phyloP scores from a whole-genome alignment of 768 basidiomycete species.

The Suillus occidentalis region DNA sequence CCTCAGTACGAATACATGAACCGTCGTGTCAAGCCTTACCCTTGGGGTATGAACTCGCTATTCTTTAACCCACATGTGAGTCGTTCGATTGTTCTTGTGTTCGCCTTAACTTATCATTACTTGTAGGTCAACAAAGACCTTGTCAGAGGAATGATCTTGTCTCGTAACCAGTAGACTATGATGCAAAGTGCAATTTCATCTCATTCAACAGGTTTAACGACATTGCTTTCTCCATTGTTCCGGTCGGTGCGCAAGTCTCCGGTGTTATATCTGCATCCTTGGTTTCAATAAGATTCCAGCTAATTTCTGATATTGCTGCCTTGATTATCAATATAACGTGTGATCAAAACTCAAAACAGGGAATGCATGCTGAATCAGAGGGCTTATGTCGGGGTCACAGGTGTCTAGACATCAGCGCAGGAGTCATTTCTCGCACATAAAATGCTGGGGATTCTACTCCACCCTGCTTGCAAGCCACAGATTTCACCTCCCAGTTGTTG shows the following conservation, averaged over 20 bases:
- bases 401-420: background rate
- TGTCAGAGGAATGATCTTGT: constrained; percentile 35
- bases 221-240: too few species aligned
- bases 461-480: background rate
- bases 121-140: constrained; percentile 63
- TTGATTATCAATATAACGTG: background rate
- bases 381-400: background rate
- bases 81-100: constrained; percentile 1
- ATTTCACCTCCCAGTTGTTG: background rate
- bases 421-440: background rate
- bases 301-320: background rate
- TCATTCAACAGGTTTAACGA: background rate
- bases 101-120: constrained; percentile 8
- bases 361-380: background rate
- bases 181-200: background rate
- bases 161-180: background rate
- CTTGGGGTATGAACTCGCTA: constrained; percentile 81
- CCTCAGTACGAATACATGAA: constrained; percentile 81
- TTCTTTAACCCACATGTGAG: constrained; percentile 79
- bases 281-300: background rate
- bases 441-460: background rate
- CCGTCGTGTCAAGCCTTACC: constrained; percentile 74
- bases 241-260: background rate
- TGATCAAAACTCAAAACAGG: background rate
- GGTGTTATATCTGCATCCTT: background rate